Evolutionary conservation across 306 rosid species (phyloP), one percentile per base, ranked within the genome.

Genomic region (Vigna reflexopilosa): DNA sequence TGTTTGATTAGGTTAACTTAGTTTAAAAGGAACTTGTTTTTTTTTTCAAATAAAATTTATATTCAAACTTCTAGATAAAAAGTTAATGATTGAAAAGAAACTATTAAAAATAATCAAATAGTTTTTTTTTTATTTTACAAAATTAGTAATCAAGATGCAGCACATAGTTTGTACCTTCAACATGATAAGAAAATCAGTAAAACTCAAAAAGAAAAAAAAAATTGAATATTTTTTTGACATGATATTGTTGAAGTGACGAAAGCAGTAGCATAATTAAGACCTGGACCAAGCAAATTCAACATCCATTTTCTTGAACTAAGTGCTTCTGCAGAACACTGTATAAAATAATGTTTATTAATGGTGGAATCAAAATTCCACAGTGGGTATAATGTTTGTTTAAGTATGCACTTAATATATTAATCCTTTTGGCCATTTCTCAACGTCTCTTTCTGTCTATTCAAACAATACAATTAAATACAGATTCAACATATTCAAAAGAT

Each of bases 401-500:
- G 79, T 62, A 47, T 62, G 61, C 74, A 73, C 54, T 67, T 77
- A 24, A 10, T 26, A 24, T 2, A 83, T 87, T 76, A 79, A 71
- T 79, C 67, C 57, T 32, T 16, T 85, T 85, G 86, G 85, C 86
- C 80, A 67, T 65, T 83, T 82, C 80, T 83, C 59, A 87, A 87
- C 88, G 91, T 83, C 87, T 87, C 91, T 77, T 74, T 84, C 80
- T 74, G 28, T 40, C 55, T 26, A 34, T 82, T 86, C 82, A 86
- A 73, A 83, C 42, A 67, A 28, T 49, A 78, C 28, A 26, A 44
- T 63, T 30, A 9, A 22, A 68, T 49, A 36, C 14, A 67, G 51
- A 19, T 12, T 42, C 12, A 14, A 20, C 9, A 6, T 70, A n/a
- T 63, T 16, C 34, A 4, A 13, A 59, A 59, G 3, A 58, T 58